phyloP scores from a whole-genome alignment of 768 basidiomycete species.

The Wakefieldia striispora region DNA sequence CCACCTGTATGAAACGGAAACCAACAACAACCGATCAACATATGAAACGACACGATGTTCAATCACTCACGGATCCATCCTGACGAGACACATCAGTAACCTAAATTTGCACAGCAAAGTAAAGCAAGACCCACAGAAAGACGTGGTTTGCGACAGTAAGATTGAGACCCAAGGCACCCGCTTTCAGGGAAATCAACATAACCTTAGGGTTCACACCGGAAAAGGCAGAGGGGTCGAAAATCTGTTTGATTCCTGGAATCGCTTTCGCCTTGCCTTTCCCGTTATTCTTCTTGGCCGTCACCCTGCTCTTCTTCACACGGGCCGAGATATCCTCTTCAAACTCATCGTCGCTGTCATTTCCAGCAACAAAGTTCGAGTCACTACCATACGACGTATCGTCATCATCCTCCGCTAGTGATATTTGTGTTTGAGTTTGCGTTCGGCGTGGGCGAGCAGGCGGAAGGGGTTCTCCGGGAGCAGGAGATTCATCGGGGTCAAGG shows the following conservation, averaged over 20 bases:
- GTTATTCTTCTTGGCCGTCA: slow-evolving; percentile 39
- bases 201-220: slow-evolving; percentile 60
- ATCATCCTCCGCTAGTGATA: slow-evolving; percentile 7
- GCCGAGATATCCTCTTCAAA: slow-evolving; percentile 31
- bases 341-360: slow-evolving; percentile 29
- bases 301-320: slow-evolving; percentile 31
- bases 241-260: slow-evolving; percentile 10
- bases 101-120: background rate
- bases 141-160: slow-evolving; percentile 88
- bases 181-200: slow-evolving; percentile 86
- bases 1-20: slow-evolving; percentile 46
- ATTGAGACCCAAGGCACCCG: slow-evolving; percentile 84
- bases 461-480: slow-evolving; percentile 15
- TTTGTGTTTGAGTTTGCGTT: slow-evolving; percentile 3
- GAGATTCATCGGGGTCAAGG: slow-evolving; percentile 37
- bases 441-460: slow-evolving; percentile 8
- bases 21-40: slow-evolving; percentile 14
- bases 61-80: slow-evolving; percentile 77
- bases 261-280: slow-evolving; percentile 35
- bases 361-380: slow-evolving; percentile 36
- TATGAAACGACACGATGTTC: background rate
- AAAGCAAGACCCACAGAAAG: slow-evolving; percentile 53
- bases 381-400: slow-evolving; percentile 23
- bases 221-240: slow-evolving; percentile 21
- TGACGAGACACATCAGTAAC: slow-evolving; percentile 26